phyloP scores from a whole-genome alignment of 495 filamentous ascomycete species.

The Penicillium antarcticum region DNA sequence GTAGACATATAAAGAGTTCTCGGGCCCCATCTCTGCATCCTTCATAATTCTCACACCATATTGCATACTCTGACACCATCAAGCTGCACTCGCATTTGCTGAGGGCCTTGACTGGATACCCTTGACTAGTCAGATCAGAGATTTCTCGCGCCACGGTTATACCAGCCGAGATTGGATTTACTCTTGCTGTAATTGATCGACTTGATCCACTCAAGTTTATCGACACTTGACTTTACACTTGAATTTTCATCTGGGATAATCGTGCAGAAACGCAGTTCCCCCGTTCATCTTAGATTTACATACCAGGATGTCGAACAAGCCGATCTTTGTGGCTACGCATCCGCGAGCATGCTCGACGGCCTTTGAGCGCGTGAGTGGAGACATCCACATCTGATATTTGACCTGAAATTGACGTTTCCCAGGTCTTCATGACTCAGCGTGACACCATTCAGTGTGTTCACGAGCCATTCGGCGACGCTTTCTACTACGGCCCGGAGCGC shows the following conservation, averaged over 20 bases:
- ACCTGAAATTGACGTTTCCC: neutral
- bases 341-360: conserved; percentile 92
- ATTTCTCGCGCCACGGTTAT: neutral
- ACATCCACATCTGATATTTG: neutral
- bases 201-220: conserved; percentile 19
- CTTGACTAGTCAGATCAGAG: neutral
- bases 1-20: conserved; percentile 9
- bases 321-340: conserved; percentile 91
- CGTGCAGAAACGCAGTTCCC: conserved; percentile 1
- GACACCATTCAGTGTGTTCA: conserved; percentile 80
- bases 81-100: conserved; percentile 20
- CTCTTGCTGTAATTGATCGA: conserved; percentile 6
- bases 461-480: conserved; percentile 95
- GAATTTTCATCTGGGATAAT: neutral
- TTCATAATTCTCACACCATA: conserved; percentile 23
- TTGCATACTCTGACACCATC: conserved; percentile 13
- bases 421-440: conserved; percentile 94
- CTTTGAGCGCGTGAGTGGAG: conserved; percentile 75
- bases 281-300: neutral
- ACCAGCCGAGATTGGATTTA: conserved; percentile 1
- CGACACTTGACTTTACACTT: conserved; percentile 8
- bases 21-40: conserved; percentile 5
- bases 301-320: conserved; percentile 65
- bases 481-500: conserved; percentile 90
- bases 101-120: neutral